Base-by-base conservation (phyloP, 1,139 yeast genomes). In the Pichia sp. region DNA sequence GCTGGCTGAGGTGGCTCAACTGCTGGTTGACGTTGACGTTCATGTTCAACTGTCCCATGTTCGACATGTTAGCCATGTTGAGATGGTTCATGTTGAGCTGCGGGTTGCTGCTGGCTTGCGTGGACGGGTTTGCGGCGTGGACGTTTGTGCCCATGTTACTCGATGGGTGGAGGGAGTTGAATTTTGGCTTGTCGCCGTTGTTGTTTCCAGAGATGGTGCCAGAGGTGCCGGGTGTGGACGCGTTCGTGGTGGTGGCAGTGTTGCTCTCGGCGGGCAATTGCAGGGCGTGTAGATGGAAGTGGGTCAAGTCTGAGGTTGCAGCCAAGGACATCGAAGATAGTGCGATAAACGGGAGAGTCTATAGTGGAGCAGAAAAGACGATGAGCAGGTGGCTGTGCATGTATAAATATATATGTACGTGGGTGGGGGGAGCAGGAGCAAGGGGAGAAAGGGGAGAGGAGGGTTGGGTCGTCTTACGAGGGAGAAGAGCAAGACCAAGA, bases 251-350 rank as follows among this genome's bases (percentile, higher is more conserved):
- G 47, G 47, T n/a, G 4, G 16, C 13, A 7, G 31, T 15, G 34
- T 29, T n/a, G 34, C 10, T 31, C 6, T 32, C 38, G 15, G 32
- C 7, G 13, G 45, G 45, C n/a, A 26, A 13, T 29, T 43, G 45
- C 6, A 26, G n/a, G 23, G 43, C 44, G 51, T 30, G 32, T n/a
- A 36, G 40, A 43, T 43, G 48, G 32, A 30, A 41, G 41, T 49
- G 52, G 52, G 29, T 29, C 26, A 40, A 26, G n/a, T 49, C 51
- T 30, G 51, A 49, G 48, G 40, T 36, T 36, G 47, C 47, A 11
- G 47, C 47, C 31, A 44, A 32, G 16, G 47, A 44, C 47, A 44
- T 44, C 8, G 10, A 36, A 26, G 42, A 5, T 16, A 30, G 40
- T 42, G 23, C 6, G 41, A 26, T 7, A 26, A 29, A 23, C 5